Conservation (phyloP, 2,329 filamentous ascomycete species). For the Beauveria bassiana region DNA sequence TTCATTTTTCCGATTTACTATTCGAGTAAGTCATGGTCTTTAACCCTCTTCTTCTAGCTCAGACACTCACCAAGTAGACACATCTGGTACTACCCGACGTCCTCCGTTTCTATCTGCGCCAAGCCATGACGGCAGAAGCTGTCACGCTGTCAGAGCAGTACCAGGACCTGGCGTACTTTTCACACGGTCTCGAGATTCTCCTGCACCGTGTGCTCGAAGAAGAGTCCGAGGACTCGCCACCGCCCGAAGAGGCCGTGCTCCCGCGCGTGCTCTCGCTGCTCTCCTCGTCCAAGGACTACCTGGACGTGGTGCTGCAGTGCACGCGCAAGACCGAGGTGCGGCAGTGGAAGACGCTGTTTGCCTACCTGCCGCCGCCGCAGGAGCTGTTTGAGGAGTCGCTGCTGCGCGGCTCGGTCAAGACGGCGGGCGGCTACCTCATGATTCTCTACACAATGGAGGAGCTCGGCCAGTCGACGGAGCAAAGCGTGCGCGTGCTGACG, state of each 20-base stretch:
- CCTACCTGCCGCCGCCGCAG: slow-evolving; percentile 80
- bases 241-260: slow-evolving; percentile 56
- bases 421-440: slow-evolving; percentile 91
- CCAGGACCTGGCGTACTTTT: slow-evolving; percentile 80
- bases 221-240: slow-evolving; percentile 69
- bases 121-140: slow-evolving; percentile 72
- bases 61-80: slow-evolving; percentile 45
- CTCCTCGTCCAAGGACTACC: slow-evolving; percentile 73
- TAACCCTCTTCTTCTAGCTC: not conserved
- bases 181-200: slow-evolving; percentile 85
- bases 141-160: slow-evolving; percentile 79
- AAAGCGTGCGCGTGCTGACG: slow-evolving; percentile 72
- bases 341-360: slow-evolving; percentile 90
- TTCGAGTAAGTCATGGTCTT: slow-evolving; percentile 54
- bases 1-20: slow-evolving; percentile 79
- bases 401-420: slow-evolving; percentile 78
- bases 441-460: slow-evolving; percentile 80
- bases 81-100: slow-evolving; percentile 89
- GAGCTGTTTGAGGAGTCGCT: slow-evolving; percentile 92
- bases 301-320: slow-evolving; percentile 94
- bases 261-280: slow-evolving; percentile 55
- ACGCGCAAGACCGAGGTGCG: slow-evolving; percentile 94
- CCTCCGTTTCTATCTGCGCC: slow-evolving; percentile 68
- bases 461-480: slow-evolving; percentile 60
- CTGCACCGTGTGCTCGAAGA: slow-evolving; percentile 91